Base-by-base conservation (phyloP, 257 asterid genomes). In the Solanum corneliomulleri region DNA sequence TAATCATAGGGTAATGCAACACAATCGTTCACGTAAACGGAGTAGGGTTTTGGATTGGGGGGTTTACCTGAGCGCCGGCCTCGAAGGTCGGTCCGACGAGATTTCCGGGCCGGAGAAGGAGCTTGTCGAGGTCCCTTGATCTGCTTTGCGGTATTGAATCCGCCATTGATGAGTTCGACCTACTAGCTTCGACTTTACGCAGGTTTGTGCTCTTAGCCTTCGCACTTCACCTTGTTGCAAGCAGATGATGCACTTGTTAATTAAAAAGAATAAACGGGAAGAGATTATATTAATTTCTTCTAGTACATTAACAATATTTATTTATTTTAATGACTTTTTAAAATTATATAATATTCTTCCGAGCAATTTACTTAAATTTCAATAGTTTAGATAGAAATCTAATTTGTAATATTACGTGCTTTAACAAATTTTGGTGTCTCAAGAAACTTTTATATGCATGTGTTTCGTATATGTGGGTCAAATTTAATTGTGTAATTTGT, bases 41-140 rank as follows among this genome's bases (percentile, higher is more conserved):
- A 76, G 68, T 12, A 85, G 29, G 60, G 47, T 47, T 47, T 70
- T 8, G 2, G 56, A 83, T 58, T n/a, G 49, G 68, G 18, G 68
- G 69, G 83, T 18, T 88, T 91, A 96, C 99, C 52, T 96, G 93
- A 20, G 89, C 74, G 8, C 99, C 98, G 87, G 99, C 96, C 86
- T 89, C 97, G 86, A 97, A 97, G 87, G 84, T 89, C 31, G 98
- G 92, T 82, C 91, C 98, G 66, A 95, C 97, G 27, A 97, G 93
- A 89, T 92, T 95, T 1, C 99, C 99, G 64, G 96, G 92, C 21
- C 98, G 97, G 84, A 95, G 94, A 68, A 97, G 98, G 88, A 97
- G 99, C 91, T 96, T 97, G 90, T 95, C 99, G 83, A 96, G 98
- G 94, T 96, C 99, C 64, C 99, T 92, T 45, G 98, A 94, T 94